Evolutionary conservation across 371 early-diverging fungal genomes (phyloP).

Genomic region (Mortierella sp.): DNA sequence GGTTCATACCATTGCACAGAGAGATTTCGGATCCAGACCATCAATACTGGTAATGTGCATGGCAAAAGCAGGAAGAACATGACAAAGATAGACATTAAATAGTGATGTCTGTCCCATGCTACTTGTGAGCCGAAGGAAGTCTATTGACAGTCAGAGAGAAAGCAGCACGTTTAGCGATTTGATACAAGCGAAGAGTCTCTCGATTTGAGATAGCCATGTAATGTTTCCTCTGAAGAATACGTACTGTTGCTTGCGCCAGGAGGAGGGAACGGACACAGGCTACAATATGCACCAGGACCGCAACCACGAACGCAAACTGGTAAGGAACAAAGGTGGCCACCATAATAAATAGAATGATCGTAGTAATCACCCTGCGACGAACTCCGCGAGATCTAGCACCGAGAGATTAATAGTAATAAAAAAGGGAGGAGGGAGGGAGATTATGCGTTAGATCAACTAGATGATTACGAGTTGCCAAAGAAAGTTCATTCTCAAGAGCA

Average conservation of each 20-base stretch:
- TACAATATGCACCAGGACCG: slow-evolving; percentile 78
- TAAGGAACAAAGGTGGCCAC: slow-evolving; percentile 83
- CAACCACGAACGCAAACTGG: slow-evolving; percentile 84
- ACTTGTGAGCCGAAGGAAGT: slow-evolving; percentile 29
- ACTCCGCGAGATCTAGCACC: slow-evolving; percentile 53
- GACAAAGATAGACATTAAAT: slow-evolving; percentile 65
- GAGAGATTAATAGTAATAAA: slow-evolving; percentile 20
- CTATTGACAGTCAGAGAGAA: slow-evolving; percentile 2
- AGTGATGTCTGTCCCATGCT: slow-evolving; percentile 65
- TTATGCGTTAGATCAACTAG: neutral
- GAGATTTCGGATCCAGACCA: slow-evolving; percentile 76
- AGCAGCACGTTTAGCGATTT: too few relatives aligned
- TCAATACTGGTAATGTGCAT: slow-evolving; percentile 69
- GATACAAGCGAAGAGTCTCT: too few relatives aligned
- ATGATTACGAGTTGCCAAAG: neutral
- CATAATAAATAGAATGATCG: slow-evolving; percentile 66
- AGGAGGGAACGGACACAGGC: slow-evolving; percentile 69
- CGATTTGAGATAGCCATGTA: too few relatives aligned
- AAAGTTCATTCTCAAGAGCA: neutral
- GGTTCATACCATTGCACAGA: slow-evolving; percentile 80
- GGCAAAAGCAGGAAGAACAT: slow-evolving; percentile 69
- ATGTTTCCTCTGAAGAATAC: slow-evolving; percentile 3
- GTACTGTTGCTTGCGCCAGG: slow-evolving; percentile 56
- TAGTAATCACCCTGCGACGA: slow-evolving; percentile 65
- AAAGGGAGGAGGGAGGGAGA: slow-evolving; percentile 1